A percentile compares a stretch with the other conserved stretches of the same genome.
These are phyloP conservation scores for Volvariella surrecta DNA, from an alignment of 1,284 basidiomycete genomes.

Conservation along the genomic window DNA sequence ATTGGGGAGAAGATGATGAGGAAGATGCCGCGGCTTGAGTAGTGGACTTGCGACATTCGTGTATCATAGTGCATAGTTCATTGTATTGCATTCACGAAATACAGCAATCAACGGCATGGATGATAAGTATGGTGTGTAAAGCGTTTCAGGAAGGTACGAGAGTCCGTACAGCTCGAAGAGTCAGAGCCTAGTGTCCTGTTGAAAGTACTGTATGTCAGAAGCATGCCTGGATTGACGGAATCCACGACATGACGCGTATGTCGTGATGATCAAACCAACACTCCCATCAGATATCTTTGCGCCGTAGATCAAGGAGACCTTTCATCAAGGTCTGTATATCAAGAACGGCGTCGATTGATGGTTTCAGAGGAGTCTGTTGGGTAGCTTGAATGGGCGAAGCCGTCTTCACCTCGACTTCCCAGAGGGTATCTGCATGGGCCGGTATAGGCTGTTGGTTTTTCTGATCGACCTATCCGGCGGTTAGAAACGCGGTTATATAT, in stretches of 20 bases:
- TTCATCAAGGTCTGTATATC: conserved; percentile 77
- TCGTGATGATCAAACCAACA: conserved; percentile 10
- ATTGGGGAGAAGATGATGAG: conserved; percentile 48
- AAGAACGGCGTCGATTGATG: conserved; percentile 60
- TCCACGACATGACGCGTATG: background rate
- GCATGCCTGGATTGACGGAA: no score
- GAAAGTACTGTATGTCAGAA: background rate
- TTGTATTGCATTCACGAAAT: no score
- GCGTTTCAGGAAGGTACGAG: no score
- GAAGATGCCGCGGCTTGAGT: conserved; percentile 1
- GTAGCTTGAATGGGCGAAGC: conserved; percentile 66
- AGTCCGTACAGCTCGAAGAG: background rate
- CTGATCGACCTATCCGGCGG: conserved; percentile 43
- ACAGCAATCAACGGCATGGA: background rate
- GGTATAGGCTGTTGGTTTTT: conserved; percentile 65
- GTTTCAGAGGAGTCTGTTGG: conserved; percentile 54
- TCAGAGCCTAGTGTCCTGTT: background rate
- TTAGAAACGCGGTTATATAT: background rate
- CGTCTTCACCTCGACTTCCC: conserved; percentile 80
- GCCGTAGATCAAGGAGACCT: conserved; percentile 60
- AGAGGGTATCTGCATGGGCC: conserved; percentile 64
- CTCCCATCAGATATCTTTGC: conserved; percentile 41
- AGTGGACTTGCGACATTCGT: conserved; percentile 2
- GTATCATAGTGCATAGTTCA: conserved; percentile 1
- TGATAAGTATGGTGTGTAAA: conserved; percentile 4